Evolutionary conservation across 139 green algal species (phyloP).

Genomic region (Picochlorum sp.): DNA sequence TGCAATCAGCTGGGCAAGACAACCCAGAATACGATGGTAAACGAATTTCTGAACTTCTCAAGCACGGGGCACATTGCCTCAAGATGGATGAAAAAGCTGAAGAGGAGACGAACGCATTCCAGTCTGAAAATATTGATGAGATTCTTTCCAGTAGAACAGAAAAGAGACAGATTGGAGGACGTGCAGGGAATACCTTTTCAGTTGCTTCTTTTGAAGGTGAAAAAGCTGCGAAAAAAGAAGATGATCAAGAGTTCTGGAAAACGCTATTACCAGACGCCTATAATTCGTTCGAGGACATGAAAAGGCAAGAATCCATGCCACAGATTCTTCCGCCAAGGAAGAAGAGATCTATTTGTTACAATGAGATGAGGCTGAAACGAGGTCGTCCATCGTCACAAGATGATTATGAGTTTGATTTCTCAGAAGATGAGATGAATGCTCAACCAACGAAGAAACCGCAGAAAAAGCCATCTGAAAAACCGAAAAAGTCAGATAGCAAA

Average conservation of each 20-base stretch:
- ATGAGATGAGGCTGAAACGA: conserved; percentile 9
- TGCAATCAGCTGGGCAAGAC: not conserved
- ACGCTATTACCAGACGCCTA: conserved; percentile 58
- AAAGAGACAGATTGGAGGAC: conserved; percentile 71
- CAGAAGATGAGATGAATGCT: not conserved
- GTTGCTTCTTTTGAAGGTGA: conserved; percentile 52
- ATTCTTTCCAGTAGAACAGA: conserved; percentile 78
- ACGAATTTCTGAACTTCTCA: conserved; percentile 71
- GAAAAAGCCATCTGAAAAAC: not conserved
- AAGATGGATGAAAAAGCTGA: conserved; percentile 19
- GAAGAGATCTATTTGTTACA: conserved; percentile 48
- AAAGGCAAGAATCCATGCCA: not conserved
- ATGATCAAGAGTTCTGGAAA: conserved; percentile 50
- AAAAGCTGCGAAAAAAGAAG: not conserved
- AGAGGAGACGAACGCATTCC: conserved; percentile 45
- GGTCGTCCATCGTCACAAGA: not conserved
- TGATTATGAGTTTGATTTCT: not conserved
- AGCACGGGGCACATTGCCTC: conserved; percentile 73
- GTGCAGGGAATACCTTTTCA: conserved; percentile 73
- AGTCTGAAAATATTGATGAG: conserved; percentile 70
- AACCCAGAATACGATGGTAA: conserved; percentile 48
- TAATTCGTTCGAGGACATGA: not conserved
- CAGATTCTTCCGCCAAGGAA: conserved; percentile 30
- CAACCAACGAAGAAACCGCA: not conserved
- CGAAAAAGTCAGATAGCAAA: not conserved